Conservation (phyloP, 345 rosid genomes). For the Passiflora organensis region DNA sequence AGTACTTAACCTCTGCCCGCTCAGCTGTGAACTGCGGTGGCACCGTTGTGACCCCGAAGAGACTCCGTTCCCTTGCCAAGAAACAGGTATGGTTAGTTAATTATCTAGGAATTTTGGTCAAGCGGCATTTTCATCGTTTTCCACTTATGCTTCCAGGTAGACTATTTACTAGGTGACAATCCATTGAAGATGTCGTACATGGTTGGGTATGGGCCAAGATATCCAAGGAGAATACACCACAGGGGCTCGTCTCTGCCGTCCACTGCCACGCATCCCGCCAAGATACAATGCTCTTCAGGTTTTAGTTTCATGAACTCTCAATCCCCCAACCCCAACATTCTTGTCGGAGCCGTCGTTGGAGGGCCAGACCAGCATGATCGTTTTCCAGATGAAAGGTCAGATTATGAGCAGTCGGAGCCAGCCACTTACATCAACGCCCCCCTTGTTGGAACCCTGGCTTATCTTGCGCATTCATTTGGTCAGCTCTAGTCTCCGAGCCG, state of each 20-base stretch:
- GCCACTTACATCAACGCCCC: slow-evolving; percentile 28
- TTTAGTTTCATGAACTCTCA: slow-evolving; percentile 16
- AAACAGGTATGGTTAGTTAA: slow-evolving; percentile 25
- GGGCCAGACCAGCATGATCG: slow-evolving; percentile 22
- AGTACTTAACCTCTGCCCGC: slow-evolving; percentile 39
- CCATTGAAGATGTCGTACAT: slow-evolving; percentile 26
- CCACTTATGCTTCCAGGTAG: slow-evolving; percentile 18
- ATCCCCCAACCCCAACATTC: slow-evolving; percentile 26
- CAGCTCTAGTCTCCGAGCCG: slow-evolving; percentile 40
- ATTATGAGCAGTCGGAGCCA: slow-evolving; percentile 27
- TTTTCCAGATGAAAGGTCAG: slow-evolving; percentile 26
- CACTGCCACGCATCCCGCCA: slow-evolving; percentile 12
- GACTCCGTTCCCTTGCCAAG: slow-evolving; percentile 44
- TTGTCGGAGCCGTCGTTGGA: slow-evolving; percentile 23
- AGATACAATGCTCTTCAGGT: slow-evolving; percentile 23
- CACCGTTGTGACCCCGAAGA: slow-evolving; percentile 36
- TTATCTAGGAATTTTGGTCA: background rate
- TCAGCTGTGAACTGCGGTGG: slow-evolving; percentile 48
- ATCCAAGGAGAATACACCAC: slow-evolving; percentile 26
- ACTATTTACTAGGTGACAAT: slow-evolving; percentile 27
- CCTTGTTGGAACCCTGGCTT: slow-evolving; percentile 19
- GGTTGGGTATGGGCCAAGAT: slow-evolving; percentile 28
- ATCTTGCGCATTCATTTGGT: slow-evolving; percentile 71
- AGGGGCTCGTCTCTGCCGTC: slow-evolving; percentile 28
- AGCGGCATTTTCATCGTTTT: background rate